phyloP scores from a whole-genome alignment of 257 asterid genomes.

The Coffea canephora region DNA sequence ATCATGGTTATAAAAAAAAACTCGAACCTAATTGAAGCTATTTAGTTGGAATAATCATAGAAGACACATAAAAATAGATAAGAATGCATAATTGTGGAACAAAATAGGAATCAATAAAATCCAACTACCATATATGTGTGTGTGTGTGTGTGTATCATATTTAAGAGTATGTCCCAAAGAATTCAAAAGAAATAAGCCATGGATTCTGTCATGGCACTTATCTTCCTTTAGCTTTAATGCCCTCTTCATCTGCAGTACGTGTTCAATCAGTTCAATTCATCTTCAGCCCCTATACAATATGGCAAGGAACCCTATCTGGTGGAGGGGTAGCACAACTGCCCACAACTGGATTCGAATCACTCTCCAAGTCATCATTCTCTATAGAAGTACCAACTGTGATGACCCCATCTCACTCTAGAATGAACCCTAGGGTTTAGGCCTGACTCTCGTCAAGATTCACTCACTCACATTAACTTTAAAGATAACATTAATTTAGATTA shows the following conservation, averaged over 20 bases:
- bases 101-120: too few relatives aligned
- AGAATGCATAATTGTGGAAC: too few relatives aligned
- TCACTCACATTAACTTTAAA: too few relatives aligned
- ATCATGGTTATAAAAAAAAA: too few relatives aligned
- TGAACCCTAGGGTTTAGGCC: too few relatives aligned
- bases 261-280: slow-evolving; percentile 4
- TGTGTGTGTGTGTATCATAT: background rate
- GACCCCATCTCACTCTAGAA: too few relatives aligned
- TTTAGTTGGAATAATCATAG: too few relatives aligned
- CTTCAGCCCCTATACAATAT: slow-evolving; percentile 5
- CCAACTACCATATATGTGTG: too few relatives aligned
- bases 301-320: slow-evolving; percentile 16
- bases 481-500: too few relatives aligned
- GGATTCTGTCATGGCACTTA: background rate
- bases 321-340: background rate
- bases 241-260: background rate
- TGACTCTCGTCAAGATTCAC: too few relatives aligned
- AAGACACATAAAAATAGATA: too few relatives aligned
- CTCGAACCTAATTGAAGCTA: too few relatives aligned
- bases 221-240: background rate
- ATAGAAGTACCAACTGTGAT: background rate
- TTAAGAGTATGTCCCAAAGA: background rate
- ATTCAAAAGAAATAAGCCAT: background rate
- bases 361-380: background rate
- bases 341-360: slow-evolving; percentile 12